Evolutionary conservation across 768 basidiomycete species (phyloP).

Genomic region (Rhodocollybia butyracea): DNA sequence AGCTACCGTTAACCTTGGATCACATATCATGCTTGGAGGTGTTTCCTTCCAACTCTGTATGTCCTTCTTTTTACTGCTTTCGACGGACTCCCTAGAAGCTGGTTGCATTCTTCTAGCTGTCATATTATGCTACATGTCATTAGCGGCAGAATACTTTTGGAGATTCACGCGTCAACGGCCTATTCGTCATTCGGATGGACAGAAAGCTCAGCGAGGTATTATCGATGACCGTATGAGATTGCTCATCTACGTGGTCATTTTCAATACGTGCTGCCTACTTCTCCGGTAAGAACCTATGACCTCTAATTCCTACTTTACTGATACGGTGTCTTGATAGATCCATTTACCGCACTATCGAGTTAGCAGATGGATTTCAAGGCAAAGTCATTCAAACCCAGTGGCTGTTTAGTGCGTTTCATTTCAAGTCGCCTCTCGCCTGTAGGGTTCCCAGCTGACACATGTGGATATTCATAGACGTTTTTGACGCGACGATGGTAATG

Average conservation of each 20-base stretch:
- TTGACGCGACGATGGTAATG: constrained; percentile 14
- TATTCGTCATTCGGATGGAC: too few species aligned
- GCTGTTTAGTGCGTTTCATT: background rate
- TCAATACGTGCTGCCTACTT: background rate
- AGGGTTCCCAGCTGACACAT: too few species aligned
- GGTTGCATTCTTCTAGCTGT: background rate
- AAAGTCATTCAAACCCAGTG: constrained; percentile 1
- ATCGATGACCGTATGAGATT: too few species aligned
- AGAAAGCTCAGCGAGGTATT: too few species aligned
- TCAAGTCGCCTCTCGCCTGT: background rate
- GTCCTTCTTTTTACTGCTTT: background rate
- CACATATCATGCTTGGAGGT: background rate
- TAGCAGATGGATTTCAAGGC: background rate
- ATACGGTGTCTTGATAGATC: background rate
- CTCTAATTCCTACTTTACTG: too few species aligned
- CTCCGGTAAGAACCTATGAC: background rate
- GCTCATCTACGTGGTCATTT: background rate
- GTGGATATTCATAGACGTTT: constrained; percentile 7
- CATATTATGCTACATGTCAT: background rate
- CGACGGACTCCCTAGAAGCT: background rate
- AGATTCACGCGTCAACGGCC: too few species aligned
- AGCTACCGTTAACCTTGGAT: background rate
- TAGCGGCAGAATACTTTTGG: too few species aligned
- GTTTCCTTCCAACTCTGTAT: background rate
- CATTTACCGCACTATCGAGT: background rate